Evolutionary conservation across 1,139 yeast genomes (phyloP), one percentile per base, ranked within the genome.

Genomic region (Candida sojae): DNA sequence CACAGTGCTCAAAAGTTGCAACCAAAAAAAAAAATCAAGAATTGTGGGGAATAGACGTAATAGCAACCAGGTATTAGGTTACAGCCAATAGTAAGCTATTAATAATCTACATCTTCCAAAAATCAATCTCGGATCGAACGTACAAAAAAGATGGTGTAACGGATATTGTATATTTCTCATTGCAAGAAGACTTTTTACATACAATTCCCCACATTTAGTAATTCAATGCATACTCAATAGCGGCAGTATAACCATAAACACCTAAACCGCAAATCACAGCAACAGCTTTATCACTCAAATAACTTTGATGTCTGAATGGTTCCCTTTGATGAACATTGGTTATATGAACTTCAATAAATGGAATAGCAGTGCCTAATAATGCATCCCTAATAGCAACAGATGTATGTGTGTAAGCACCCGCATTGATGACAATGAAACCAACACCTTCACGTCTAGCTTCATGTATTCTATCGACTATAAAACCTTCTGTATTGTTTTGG

Each of bases 321-420:
- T 77, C 82, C 56, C 82, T 64, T 45, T 73, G 76, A 52, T 77
- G 80, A 34, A 75, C 77, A 54, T 76, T 77, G 43, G 81, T 75
- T 55, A 77, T 74, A 54, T 77, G 81, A 8, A 76, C 68, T 54
- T 77, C 82, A 35, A 77, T 68, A 53, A 70, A 77, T 26, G 82
- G 81, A 46, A 75, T 76, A 21, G 71, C 73, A 4, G 77, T 76
- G 31, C 74, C 78, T 41, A 75, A 58, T 37, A 77, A 63, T 1
- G 81, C 81, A 57, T 77, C 82, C 53, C 82, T 68, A 23, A 77
- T 67, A 1, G 77, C 82, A 17, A 77, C 74, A 0, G 80, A 74
- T 0, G 81, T 77, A 52, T 77, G 82, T 1, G 81, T 77, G 54
- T 74, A 76, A 6, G 81, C 81, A 43, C 81, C 81, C 9, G 81